Evolutionary conservation across 495 filamentous ascomycete genomes (phyloP), one percentile per base, ranked within the genome.

Genomic region (Tetracladium setigerum): DNA sequence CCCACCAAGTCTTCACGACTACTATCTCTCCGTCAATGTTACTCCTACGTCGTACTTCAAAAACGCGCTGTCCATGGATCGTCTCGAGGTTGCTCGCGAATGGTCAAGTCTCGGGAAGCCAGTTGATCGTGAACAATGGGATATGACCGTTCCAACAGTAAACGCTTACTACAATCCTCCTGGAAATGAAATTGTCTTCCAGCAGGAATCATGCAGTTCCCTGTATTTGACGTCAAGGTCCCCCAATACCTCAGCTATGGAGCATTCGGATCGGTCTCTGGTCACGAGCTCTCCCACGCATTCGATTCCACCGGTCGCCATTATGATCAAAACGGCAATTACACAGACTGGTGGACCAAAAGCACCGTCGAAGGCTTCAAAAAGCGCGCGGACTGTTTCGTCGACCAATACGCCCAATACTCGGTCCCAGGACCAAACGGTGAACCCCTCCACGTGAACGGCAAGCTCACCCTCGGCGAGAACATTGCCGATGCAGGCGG

Each of bases 401-500:
- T 84, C 39, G 68, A 82, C 22, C 82, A 89, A 60, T 89, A 84
- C 60, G 67, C 63, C 37, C 67, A 82, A 9, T 86, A 75, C 53
- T 78, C 76, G 2, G 75, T 86, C 10, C 64, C 70, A 9, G 76
- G 73, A 0, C 66, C 66, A 34, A 66, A 76, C 19, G 74, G 68
- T 24, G 70, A 80, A 51, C 65, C 72, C 5, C 67, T 81, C 1
- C 78, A 86, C 56, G 79, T 86, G 45, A 86, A 85, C 49, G 84
- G 84, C 30, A 64, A 64, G 15, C 63, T 82, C 19, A 88, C 84
- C 0, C 67, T 86, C 4, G 83, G 81, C 15, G 84, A 89, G 67
- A 87, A 87, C 56, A 84, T 88, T 42, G 82, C 84, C 4, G 84
- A 89, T 60, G 83, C 83, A 1, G 84, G 83, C 30, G 84, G 85